Evolutionary conservation across 192 early-diverging fungal genomes (phyloP).

Genomic region (Thamnidium elegans): DNA sequence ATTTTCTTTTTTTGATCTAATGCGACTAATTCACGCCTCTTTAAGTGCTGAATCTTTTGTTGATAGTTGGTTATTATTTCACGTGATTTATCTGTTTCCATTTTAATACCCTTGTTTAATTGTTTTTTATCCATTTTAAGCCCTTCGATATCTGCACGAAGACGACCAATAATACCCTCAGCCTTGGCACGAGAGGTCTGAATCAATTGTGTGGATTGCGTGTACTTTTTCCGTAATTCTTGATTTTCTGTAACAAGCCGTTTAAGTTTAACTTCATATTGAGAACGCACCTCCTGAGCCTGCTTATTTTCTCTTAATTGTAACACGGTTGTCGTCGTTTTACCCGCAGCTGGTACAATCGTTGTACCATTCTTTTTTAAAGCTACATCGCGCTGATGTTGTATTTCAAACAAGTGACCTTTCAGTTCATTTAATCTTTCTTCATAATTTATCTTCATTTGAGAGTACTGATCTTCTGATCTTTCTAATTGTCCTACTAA

Average conservation of each 20-base stretch:
- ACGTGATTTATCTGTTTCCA: constrained; percentile 54
- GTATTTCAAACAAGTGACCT: constrained; percentile 44
- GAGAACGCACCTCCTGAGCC: constrained; percentile 36
- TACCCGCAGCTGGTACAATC: not conserved
- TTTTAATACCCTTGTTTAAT: constrained; percentile 64
- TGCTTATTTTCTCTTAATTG: constrained; percentile 20
- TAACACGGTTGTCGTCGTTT: not conserved
- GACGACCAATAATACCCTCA: constrained; percentile 55
- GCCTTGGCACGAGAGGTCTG: constrained; percentile 41
- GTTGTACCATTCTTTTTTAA: constrained; percentile 32
- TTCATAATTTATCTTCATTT: constrained; percentile 65
- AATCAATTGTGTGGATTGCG: constrained; percentile 40
- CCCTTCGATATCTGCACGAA: constrained; percentile 59
- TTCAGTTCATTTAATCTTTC: constrained; percentile 60
- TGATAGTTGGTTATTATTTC: constrained; percentile 48
- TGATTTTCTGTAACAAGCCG: constrained; percentile 49
- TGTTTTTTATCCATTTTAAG: constrained; percentile 69
- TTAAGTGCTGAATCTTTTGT: constrained; percentile 56
- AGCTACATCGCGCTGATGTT: constrained; percentile 51
- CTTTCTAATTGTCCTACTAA: constrained; percentile 51
- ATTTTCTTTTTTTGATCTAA: constrained; percentile 45
- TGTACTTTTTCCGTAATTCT: constrained; percentile 48
- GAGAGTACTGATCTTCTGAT: constrained; percentile 48
- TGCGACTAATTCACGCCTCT: constrained; percentile 44
- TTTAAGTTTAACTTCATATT: constrained; percentile 57